phyloP scores from a whole-genome alignment of 306 rosid genomes.

The Erythrophleum fordii region DNA sequence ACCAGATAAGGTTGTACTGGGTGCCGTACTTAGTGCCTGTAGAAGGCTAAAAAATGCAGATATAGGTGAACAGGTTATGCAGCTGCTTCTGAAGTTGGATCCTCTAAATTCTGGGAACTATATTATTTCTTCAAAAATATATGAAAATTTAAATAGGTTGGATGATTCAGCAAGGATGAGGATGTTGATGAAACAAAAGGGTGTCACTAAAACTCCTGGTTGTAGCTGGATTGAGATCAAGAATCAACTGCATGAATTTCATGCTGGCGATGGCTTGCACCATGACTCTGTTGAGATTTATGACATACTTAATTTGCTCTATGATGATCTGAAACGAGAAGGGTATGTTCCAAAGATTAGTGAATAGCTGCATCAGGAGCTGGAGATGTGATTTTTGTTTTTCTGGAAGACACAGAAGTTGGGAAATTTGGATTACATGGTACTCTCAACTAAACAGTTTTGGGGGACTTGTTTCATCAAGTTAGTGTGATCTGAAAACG shows the following conservation, averaged over 20 bases:
- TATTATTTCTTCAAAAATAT: conserved; percentile 79
- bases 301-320: conserved; percentile 55
- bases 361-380: conserved; percentile 43
- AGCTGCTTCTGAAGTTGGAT: conserved; percentile 77
- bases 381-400: conserved; percentile 16
- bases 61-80: conserved; percentile 68
- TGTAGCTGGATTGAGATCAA: conserved; percentile 91
- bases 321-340: conserved; percentile 70
- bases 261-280: conserved; percentile 65
- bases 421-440: background rate
- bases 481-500: conserved; percentile 29
- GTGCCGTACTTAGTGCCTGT: conserved; percentile 92
- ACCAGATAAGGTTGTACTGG: conserved; percentile 79
- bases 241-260: conserved; percentile 80
- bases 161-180: conserved; percentile 94
- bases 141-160: conserved; percentile 70
- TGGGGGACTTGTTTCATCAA: conserved; percentile 29
- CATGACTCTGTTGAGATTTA: conserved; percentile 44
- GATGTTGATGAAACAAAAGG: conserved; percentile 80
- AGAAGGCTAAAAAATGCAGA: conserved; percentile 67
- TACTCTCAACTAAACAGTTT: conserved; percentile 20
- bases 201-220: conserved; percentile 90
- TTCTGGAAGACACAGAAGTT: background rate
- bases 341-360: conserved; percentile 71
- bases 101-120: conserved; percentile 92